Evolutionary conservation across 2,329 filamentous ascomycete genomes (phyloP), one percentile per base, ranked within the genome.

Genomic region (Cercospora janseana): DNA sequence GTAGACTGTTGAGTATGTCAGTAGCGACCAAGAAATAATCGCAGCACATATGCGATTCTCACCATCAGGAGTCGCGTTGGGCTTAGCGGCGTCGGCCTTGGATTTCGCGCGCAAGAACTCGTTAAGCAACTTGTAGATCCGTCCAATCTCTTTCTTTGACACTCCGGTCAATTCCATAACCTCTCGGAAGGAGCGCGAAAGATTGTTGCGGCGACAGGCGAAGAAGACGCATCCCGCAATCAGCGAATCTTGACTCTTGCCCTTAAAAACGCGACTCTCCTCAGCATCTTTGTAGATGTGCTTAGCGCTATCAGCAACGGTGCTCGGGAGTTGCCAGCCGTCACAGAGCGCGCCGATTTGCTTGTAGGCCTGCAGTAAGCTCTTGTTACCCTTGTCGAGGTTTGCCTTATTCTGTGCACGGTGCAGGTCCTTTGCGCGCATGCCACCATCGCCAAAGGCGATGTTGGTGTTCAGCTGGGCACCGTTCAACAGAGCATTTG

Each of bases 191-290:
- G 90, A 95, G 59, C 93, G 87, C 4, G 88, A 86, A 23, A 91
- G 86, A 55, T 84, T 82, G 66, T 88, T 87, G 70, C 96, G 89
- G 35, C 93, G 89, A 69, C 92, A 97, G 31, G 93, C 90, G 63
- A 98, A 92, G 76, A 98, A 97, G 70, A 98, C 93, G 72, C 91
- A 96, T 5, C 91, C 90, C 4, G 93, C 93, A 60, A 97, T 92
- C 60, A 98, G 86, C 49, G 88, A 88, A 62, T 97, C 92, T 66
- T 91, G 87, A 0, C 88, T 86, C 73, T 98, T 98, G 67, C 91
- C 91, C 74, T 95, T 95, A 79, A 97, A 90, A 49, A 90, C 80
- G 69, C 92, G 92, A 66, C 86, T 85, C 71, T 98, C 93, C 62
- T 95, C 90, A 18, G 92, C 88, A 50, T 93, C 80, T 75, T 96